Evolutionary conservation across 257 asterid genomes (phyloP), one percentile per base, ranked within the genome.

Genomic region (Cynanchum wilfordii): DNA sequence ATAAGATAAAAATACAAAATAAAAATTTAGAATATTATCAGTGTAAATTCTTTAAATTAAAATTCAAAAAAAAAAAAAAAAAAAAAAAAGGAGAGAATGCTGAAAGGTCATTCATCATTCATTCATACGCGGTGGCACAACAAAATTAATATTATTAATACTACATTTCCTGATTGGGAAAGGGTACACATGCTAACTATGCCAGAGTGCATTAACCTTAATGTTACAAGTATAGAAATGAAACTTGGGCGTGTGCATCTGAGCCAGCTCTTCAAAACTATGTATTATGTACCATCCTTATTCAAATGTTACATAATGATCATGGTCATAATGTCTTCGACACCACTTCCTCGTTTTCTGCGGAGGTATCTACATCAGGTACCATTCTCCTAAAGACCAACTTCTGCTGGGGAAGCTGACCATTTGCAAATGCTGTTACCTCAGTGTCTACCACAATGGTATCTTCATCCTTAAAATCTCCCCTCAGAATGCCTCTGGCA

Each of bases 401-500:
- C 84, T 89, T 93, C 82, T 86, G 90, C 84, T 88, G 97, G 17
- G 98, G 98, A 67, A 85, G 81, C 78, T 91, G 97, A 6, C 97
- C 97, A 42, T 91, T 89, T 56, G 86, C 69, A 69, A 94, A 89
- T 51, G 96, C 95, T 0, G 87, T 71, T 44, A 91, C 89, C 77
- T 89, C 97, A 0, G 98, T 87, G 79, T 90, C 96, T 33, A 93
- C 59, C 9, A 77, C 29, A n/a, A 94, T 51, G 19, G 80, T 78
- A 56, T 89, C 97, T 72, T 91, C 97, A 9, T 94, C 99, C 79
- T 85, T 89, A 68, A 86, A 88, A 0, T 94, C 99, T 67, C 97
- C 96, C 74, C 96, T 86, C 81, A 94, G 77, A 38, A 94, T 94
- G 27, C 96, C 97, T 84, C 86, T 94, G 63, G 99, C 99, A 7